Conservation (phyloP, 306 rosid genomes). For the Vigna radiata region DNA sequence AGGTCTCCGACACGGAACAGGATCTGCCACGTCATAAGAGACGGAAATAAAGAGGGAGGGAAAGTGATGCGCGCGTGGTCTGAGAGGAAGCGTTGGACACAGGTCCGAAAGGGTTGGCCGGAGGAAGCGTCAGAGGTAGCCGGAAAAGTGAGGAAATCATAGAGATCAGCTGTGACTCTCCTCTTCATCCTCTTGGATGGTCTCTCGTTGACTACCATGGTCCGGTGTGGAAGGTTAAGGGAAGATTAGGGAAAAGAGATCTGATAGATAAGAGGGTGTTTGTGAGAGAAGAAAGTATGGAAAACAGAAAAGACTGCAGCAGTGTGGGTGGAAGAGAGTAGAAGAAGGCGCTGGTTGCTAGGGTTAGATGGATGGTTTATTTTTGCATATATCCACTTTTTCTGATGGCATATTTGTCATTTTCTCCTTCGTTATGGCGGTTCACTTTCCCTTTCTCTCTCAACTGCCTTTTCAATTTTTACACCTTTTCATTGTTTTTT, state of each 20-base stretch:
- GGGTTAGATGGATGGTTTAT: constrained; percentile 43
- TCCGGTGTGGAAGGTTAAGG: background rate
- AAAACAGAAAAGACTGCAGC: constrained; percentile 27
- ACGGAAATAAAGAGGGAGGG: constrained; percentile 74
- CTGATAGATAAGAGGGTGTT: background rate
- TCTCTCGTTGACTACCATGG: constrained; percentile 83
- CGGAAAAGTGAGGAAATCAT: constrained; percentile 64
- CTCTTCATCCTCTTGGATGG: constrained; percentile 83
- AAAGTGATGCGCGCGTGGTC: constrained; percentile 71
- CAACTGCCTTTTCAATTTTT: constrained; percentile 31
- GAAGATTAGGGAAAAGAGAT: background rate
- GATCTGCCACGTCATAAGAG: constrained; percentile 87
- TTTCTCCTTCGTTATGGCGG: constrained; percentile 17
- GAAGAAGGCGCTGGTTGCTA: constrained; percentile 37
- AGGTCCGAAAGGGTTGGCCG: constrained; percentile 59
- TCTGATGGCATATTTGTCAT: constrained; percentile 11
- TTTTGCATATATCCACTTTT: constrained; percentile 44
- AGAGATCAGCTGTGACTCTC: constrained; percentile 74
- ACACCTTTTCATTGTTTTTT: background rate
- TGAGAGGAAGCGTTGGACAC: constrained; percentile 62
- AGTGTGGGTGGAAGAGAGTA: background rate
- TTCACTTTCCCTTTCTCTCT: constrained; percentile 20
- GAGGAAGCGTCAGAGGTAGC: background rate
- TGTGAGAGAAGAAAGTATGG: background rate
- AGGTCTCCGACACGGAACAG: constrained; percentile 64